Evolutionary conservation across 345 rosid genomes (phyloP).

Genomic region (Murraya paniculata): DNA sequence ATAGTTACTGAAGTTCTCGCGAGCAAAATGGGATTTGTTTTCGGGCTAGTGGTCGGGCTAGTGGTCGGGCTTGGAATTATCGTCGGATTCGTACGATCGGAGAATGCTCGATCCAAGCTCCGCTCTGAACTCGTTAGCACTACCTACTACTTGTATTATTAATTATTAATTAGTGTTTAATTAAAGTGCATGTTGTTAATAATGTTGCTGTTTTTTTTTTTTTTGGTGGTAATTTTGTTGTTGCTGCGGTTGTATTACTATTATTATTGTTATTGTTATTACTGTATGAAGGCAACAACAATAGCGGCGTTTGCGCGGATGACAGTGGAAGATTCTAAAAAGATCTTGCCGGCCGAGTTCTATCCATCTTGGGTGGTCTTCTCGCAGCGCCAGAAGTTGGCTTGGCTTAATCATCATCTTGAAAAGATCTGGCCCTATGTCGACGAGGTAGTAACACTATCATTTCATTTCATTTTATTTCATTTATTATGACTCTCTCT

Average conservation of each 20-base stretch:
- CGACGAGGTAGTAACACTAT: constrained; percentile 35
- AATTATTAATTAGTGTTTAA: not conserved
- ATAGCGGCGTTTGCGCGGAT: constrained; percentile 94
- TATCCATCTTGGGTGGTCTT: constrained; percentile 99
- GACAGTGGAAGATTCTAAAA: constrained; percentile 91
- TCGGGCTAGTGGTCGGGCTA: constrained; percentile 70
- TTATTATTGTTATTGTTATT: not conserved
- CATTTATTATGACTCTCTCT: constrained; percentile 14
- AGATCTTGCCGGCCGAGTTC: constrained; percentile 70
- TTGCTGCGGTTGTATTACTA: too few relatives aligned
- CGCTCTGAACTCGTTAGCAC: constrained; percentile 74
- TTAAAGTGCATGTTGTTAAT: not conserved
- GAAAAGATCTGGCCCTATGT: constrained; percentile 98
- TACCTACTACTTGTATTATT: not conserved
- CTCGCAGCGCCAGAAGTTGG: constrained; percentile 91
- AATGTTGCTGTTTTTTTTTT: not conserved
- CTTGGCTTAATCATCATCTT: constrained; percentile 86
- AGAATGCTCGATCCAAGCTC: constrained; percentile 81
- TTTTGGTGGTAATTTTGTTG: too few relatives aligned
- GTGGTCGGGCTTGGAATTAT: constrained; percentile 62
- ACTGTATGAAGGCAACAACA: constrained; percentile 58
- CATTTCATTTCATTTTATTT: too few relatives aligned
- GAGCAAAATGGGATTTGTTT: constrained; percentile 53
- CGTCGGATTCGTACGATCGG: constrained; percentile 71
- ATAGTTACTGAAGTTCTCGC: constrained; percentile 5